phyloP scores from a whole-genome alignment of 495 filamentous ascomycete genomes.

The Elasticomyces elasticus region DNA sequence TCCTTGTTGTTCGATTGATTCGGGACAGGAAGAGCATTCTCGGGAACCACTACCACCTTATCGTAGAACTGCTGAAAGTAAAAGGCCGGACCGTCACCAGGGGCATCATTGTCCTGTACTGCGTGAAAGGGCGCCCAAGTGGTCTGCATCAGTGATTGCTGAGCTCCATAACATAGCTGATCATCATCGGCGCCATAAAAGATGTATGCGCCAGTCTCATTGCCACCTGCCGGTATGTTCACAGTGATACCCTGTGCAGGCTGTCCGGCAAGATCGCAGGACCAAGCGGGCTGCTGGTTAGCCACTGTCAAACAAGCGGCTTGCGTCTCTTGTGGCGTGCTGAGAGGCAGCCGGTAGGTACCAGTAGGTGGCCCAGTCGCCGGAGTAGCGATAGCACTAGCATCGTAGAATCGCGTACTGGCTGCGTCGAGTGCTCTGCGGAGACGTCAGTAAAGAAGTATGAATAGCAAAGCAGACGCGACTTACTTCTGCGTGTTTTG shows the following conservation, averaged over 20 bases:
- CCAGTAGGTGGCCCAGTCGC: conserved; percentile 54
- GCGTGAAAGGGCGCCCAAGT: conserved; percentile 45
- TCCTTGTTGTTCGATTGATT: not conserved
- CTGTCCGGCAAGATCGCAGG: conserved; percentile 40
- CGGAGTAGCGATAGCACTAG: conserved; percentile 51
- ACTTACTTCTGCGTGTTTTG: conserved; percentile 4
- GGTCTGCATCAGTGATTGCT: conserved; percentile 42
- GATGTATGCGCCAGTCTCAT: conserved; percentile 31
- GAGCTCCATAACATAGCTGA: conserved; percentile 52
- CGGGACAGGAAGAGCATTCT: conserved; percentile 31
- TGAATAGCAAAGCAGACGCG: not conserved
- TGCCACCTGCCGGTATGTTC: conserved; percentile 31
- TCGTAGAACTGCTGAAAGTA: conserved; percentile 62
- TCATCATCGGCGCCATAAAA: conserved; percentile 7
- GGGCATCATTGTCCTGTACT: conserved; percentile 55
- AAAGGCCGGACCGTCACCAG: conserved; percentile 59
- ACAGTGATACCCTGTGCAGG: conserved; percentile 17
- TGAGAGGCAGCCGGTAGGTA: conserved; percentile 49
- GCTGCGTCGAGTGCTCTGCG: not conserved
- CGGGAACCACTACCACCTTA: conserved; percentile 69
- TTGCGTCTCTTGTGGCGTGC: conserved; percentile 44
- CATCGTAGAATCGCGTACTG: conserved; percentile 53
- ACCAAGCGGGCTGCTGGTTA: conserved; percentile 57
- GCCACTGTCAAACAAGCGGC: conserved; percentile 56
- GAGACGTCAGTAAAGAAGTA: not conserved